Conservation (phyloP, 73 alveolate species). For the Breviolum minutum region DNA sequence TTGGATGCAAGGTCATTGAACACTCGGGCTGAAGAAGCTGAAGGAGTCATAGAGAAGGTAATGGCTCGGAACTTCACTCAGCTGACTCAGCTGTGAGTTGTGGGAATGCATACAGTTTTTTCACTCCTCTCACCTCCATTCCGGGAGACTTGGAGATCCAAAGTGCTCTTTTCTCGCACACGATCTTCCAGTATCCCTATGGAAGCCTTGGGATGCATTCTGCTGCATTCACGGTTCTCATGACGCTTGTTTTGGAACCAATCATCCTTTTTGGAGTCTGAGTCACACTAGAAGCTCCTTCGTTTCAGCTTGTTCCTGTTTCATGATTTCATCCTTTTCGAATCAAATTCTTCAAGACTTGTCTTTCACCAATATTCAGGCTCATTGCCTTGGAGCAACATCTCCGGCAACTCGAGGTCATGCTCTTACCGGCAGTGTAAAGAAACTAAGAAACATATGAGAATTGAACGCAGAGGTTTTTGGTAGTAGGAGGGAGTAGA, state of each 20-base stretch:
- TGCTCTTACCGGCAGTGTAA: neutral
- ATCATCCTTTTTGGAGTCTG: no score
- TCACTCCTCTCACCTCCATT: neutral
- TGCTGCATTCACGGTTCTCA: no score
- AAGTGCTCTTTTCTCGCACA: no score
- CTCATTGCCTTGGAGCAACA: slow-evolving; percentile 20
- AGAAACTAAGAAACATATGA: neutral
- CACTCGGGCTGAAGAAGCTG: slow-evolving; percentile 24
- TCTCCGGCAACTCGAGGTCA: neutral
- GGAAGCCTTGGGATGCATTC: no score
- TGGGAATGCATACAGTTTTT: neutral
- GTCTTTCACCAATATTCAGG: neutral
- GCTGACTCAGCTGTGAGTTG: neutral
- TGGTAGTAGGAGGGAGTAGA: no score
- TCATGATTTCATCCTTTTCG: no score
- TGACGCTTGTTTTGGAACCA: no score
- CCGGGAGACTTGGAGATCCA: no score
- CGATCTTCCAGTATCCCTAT: no score
- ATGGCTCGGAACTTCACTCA: slow-evolving; percentile 60
- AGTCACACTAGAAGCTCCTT: no score
- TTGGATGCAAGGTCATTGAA: slow-evolving; percentile 27
- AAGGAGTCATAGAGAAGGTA: neutral
- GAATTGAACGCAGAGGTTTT: no score
- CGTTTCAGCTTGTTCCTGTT: no score
- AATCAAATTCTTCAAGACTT: neutral